Percentiles rank a stretch among this genome's conserved stretches.
These are phyloP conservation scores for Brassica incana DNA, from an alignment of 345 rosid species.

Conservation along the genomic window DNA sequence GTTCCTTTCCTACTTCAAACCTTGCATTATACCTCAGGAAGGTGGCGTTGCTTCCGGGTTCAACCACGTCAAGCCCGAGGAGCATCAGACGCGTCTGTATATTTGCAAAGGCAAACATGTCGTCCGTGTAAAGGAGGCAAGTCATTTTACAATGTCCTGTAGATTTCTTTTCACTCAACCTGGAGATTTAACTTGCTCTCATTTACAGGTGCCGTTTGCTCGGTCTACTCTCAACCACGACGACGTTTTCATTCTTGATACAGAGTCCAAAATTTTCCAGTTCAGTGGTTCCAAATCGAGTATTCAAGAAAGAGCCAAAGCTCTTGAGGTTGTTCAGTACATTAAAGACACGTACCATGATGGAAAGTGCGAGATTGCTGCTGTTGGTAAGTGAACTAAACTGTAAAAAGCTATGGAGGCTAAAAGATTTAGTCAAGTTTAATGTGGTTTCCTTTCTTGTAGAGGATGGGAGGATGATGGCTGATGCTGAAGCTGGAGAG, in stretches of 20 bases:
- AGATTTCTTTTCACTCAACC: neutral
- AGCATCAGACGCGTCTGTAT: constrained; percentile 76
- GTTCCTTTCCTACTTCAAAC: constrained; percentile 93
- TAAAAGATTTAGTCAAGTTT: neutral
- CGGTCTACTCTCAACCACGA: constrained; percentile 97
- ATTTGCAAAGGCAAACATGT: constrained; percentile 94
- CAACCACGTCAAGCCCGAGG: constrained; percentile 74
- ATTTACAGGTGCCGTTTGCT: constrained; percentile 78
- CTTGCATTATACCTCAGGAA: constrained; percentile 93
- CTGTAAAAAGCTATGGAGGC: constrained; percentile 15
- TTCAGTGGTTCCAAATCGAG: constrained; percentile 94
- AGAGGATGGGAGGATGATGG: constrained; percentile 99
- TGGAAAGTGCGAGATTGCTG: constrained; percentile 93
- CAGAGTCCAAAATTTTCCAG: constrained; percentile 88
- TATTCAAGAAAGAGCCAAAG: constrained; percentile 99
- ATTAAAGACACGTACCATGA: constrained; percentile 92
- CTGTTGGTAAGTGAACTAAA: constrained; percentile 69
- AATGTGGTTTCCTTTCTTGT: constrained; percentile 16
- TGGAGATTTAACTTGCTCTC: constrained; percentile 14
- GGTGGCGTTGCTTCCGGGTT: constrained; percentile 94
- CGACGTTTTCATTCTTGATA: constrained; percentile 93
- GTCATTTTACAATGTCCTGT: constrained; percentile 30
- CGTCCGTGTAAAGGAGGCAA: constrained; percentile 93
- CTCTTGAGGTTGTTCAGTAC: constrained; percentile 96
- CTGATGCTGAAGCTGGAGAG: constrained; percentile 97